phyloP scores from a whole-genome alignment of 495 filamentous ascomycete species.

The Astrothelium macrocarpum region DNA sequence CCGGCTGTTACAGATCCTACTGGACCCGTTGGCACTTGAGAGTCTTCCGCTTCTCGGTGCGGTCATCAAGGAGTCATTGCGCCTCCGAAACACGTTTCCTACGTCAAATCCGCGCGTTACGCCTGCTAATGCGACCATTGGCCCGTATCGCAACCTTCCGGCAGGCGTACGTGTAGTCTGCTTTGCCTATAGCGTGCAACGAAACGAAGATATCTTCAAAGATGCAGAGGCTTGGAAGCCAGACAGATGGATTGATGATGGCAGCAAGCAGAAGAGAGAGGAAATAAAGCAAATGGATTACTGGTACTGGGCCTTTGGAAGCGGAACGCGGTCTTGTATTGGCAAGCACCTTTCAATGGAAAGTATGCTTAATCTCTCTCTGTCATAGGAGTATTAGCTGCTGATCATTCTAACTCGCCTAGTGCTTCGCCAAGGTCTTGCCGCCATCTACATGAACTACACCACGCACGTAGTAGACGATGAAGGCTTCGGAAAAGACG shows the following conservation, averaged over 20 bases:
- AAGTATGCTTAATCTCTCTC: slow-evolving; percentile 1
- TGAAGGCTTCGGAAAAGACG: slow-evolving; percentile 26
- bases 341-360: slow-evolving; percentile 68
- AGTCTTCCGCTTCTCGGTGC: slow-evolving; percentile 62
- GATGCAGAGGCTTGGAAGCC: slow-evolving; percentile 25
- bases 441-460: slow-evolving; percentile 28
- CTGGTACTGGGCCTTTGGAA: slow-evolving; percentile 80
- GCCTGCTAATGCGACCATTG: slow-evolving; percentile 45
- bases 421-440: slow-evolving; percentile 29
- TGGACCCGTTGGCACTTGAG: slow-evolving; percentile 54
- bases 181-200: slow-evolving; percentile 57
- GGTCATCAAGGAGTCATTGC: slow-evolving; percentile 63
- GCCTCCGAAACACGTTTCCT: slow-evolving; percentile 62
- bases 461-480: slow-evolving; percentile 29
- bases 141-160: slow-evolving; percentile 43
- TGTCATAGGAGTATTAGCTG: not conserved
- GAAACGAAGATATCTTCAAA: slow-evolving; percentile 38
- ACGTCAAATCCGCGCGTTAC: slow-evolving; percentile 64
- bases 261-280: slow-evolving; percentile 12
- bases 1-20: slow-evolving; percentile 19
- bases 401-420: not conserved
- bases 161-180: slow-evolving; percentile 54
- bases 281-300: slow-evolving; percentile 41
- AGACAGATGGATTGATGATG: slow-evolving; percentile 27
- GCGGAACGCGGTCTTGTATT: slow-evolving; percentile 72